phyloP scores from a whole-genome alignment of 345 rosid genomes.

The Punica granatum region DNA sequence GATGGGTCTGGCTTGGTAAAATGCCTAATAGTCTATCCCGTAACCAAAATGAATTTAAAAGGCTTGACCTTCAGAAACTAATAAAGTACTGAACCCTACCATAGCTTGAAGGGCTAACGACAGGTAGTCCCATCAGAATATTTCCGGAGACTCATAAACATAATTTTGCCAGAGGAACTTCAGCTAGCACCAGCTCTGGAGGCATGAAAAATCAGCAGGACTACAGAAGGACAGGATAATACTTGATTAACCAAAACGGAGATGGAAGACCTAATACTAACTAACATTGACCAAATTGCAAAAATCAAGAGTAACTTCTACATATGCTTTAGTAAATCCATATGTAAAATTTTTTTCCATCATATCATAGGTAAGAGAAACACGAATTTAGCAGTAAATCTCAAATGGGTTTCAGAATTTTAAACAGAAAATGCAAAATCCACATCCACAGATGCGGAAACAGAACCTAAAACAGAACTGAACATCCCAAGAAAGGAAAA shows the following conservation, averaged over 20 bases:
- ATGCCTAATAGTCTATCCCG: no score
- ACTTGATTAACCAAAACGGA: neutral
- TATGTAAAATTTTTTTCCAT: no score
- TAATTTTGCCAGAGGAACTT: neutral
- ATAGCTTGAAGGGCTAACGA: no score
- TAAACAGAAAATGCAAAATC: neutral
- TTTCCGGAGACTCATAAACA: neutral
- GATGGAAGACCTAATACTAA: neutral
- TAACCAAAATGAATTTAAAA: neutral
- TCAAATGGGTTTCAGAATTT: neutral
- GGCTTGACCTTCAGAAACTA: no score
- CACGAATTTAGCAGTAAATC: neutral
- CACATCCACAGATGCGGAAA: neutral
- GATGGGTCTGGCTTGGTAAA: no score
- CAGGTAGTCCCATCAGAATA: no score
- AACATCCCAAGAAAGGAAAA: neutral
- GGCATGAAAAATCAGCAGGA: neutral
- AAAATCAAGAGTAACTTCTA: neutral
- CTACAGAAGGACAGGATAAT: neutral
- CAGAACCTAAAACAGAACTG: no score
- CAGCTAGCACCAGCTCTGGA: neutral
- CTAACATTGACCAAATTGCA: neutral
- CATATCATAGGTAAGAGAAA: neutral
- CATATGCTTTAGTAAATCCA: neutral
- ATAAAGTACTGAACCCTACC: no score